Evolutionary conservation across 192 early-diverging fungal species (phyloP), one percentile per base, ranked within the genome.

Genomic region (Jimgerdemannia lactiflua): DNA sequence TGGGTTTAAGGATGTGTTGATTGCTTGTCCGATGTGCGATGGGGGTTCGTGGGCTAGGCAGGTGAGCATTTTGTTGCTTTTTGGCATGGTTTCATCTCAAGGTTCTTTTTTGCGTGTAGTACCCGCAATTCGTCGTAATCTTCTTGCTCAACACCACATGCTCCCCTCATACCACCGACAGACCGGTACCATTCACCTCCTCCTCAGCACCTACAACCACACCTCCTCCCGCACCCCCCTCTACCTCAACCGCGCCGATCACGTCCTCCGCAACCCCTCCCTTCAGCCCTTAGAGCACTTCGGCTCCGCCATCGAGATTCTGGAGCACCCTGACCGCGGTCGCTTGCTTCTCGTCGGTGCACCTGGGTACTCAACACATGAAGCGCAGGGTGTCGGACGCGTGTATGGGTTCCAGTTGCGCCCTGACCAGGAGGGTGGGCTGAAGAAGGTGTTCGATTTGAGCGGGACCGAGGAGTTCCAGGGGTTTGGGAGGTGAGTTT

Each of bases 1-100:
- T 71, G 91, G 90, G 3, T 86, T 74, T 42, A 78, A 72, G n/a
- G 94, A 95, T 77, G 77, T 95, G 39, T 54, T 93, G 0, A 77
- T 93, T 20, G 92, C 90, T 6, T 90, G 91, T 66, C 92, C 94
- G 1, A 83, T 86, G 67, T 80, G 83, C 67, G 69, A 64, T 18
- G 49, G 18, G 4, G 42, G 40, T 18, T 42, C 72, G 1, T 19
- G 74, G 4, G 40, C 42, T 39, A 70, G 71, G 71, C 68, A 75
- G 66, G 43, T 59, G 39, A 40, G 54, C 20, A 20, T 42, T 67
- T 20, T 7, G 42, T 77, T 39, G 19, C 64, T 78, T 39, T 74
- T 77, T 49, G 17, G 14, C 39, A 43, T 59, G 64, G 69, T 79
- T 75, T 43, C 64, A 20, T 40, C 17, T 43, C 43, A 64, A 54